Percentiles rank a stretch among this genome's conserved stretches.
These are phyloP conservation scores for Pseudocercospora fuligena DNA, from an alignment of 2,329 filamentous ascomycete species.

Conservation along the genomic window DNA sequence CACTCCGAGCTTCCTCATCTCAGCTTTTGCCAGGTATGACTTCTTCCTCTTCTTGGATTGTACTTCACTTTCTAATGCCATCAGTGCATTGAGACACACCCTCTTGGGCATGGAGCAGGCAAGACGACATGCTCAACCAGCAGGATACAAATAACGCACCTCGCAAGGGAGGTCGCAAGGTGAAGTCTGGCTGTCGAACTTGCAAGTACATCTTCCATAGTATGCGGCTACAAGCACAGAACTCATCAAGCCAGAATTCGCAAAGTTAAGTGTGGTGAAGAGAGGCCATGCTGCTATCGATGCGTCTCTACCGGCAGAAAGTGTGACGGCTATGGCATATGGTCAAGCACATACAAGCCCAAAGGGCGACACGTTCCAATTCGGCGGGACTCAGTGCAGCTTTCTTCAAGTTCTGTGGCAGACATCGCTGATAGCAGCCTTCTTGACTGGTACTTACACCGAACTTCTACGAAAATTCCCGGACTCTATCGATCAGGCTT, in stretches of 20 bases:
- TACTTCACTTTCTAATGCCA: not conserved
- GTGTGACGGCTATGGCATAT: conserved; percentile 6
- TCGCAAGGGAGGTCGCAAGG: not conserved
- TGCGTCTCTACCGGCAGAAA: not conserved
- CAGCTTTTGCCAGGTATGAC: not conserved
- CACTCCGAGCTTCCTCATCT: not conserved
- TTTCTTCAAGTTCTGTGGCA: not conserved
- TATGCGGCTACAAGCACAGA: not conserved
- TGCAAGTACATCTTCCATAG: conserved; percentile 5
- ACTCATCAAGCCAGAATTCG: conserved; percentile 2
- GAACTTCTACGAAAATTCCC: not conserved
- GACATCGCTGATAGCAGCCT: not conserved
- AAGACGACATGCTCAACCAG: not conserved
- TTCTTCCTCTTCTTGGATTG: not conserved
- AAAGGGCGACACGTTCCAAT: not conserved
- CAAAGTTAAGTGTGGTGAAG: not conserved
- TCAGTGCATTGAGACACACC: not conserved
- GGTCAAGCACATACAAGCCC: not conserved
- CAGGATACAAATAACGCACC: not conserved
- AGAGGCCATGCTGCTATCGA: not conserved
- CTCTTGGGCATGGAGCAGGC: not conserved
- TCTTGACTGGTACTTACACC: not conserved
- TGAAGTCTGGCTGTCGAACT: conserved; percentile 3
- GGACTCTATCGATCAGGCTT: not conserved
- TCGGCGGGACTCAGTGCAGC: no score